Evolutionary conservation across 2,329 filamentous ascomycete genomes (phyloP).

Genomic region (Fusarium ambrosium): DNA sequence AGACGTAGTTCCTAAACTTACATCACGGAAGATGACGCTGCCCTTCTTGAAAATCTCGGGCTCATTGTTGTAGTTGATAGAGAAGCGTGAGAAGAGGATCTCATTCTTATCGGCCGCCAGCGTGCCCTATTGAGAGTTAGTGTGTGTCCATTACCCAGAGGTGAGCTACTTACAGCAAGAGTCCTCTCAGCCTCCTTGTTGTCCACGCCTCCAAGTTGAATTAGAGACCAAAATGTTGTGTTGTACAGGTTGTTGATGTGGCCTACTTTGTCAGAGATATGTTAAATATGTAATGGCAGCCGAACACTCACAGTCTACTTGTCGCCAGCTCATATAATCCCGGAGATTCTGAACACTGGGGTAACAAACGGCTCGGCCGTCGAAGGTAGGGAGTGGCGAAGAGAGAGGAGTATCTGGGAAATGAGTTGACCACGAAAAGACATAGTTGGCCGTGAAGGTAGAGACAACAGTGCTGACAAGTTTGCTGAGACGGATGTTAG

Average conservation of each 20-base stretch:
- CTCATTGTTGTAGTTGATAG: slow-evolving; percentile 98
- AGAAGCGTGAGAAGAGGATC: slow-evolving; percentile 89
- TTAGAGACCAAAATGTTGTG: slow-evolving; percentile 93
- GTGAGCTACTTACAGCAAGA: slow-evolving; percentile 71
- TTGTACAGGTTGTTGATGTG: slow-evolving; percentile 99
- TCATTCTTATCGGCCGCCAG: slow-evolving; percentile 93
- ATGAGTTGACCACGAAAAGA: slow-evolving; percentile 81
- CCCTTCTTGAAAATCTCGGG: slow-evolving; percentile 93
- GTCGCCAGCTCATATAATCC: slow-evolving; percentile 97
- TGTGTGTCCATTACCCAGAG: background rate
- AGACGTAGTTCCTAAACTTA: slow-evolving; percentile 54
- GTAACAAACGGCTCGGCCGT: slow-evolving; percentile 92
- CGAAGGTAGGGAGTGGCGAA: slow-evolving; percentile 87
- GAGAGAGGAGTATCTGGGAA: slow-evolving; percentile 81
- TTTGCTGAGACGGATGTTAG: slow-evolving; percentile 70
- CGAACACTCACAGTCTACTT: slow-evolving; percentile 83
- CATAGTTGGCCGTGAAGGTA: slow-evolving; percentile 92
- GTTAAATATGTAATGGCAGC: background rate
- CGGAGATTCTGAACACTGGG: slow-evolving; percentile 84
- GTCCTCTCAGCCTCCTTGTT: slow-evolving; percentile 84
- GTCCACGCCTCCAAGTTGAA: slow-evolving; percentile 81
- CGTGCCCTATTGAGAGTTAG: slow-evolving; percentile 73
- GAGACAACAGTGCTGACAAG: slow-evolving; percentile 91
- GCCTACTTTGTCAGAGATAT: slow-evolving; percentile 62
- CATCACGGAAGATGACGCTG: slow-evolving; percentile 88